Percentiles rank a stretch among this genome's conserved stretches.
These are phyloP conservation scores for Kwoniella shivajii DNA, from an alignment of 1,284 basidiomycete species.

Conservation along the genomic window DNA sequence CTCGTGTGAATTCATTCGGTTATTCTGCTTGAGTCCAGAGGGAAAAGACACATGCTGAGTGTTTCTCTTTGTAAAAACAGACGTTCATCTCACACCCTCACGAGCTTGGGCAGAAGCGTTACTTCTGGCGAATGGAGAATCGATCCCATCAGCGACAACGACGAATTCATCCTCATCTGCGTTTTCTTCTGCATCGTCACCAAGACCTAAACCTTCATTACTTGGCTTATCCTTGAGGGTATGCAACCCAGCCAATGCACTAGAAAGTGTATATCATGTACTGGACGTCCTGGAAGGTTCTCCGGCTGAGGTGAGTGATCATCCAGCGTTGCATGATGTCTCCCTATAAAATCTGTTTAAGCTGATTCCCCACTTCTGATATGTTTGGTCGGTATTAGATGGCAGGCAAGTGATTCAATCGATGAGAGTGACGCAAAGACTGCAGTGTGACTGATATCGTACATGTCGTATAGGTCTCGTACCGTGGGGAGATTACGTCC, in stretches of 20 bases:
- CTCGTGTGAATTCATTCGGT: neutral
- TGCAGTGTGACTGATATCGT: neutral
- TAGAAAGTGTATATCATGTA: conserved; percentile 97
- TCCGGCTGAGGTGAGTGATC: conserved; percentile 77
- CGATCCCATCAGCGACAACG: conserved; percentile 51
- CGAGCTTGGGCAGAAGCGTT: conserved; percentile 65
- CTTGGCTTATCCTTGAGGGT: conserved; percentile 90
- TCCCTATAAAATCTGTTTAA: neutral
- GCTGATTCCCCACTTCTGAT: neutral
- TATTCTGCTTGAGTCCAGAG: no score
- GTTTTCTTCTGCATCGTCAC: conserved; percentile 59
- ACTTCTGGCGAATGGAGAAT: conserved; percentile 27
- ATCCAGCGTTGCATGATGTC: neutral
- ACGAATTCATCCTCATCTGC: conserved; percentile 40
- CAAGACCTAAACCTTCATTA: conserved; percentile 63
- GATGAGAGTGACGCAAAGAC: conserved; percentile 16
- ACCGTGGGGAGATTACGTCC: conserved; percentile 84
- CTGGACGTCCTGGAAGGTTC: conserved; percentile 94
- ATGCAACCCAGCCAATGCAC: conserved; percentile 80
- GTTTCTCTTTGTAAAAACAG: no score
- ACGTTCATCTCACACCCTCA: conserved; percentile 81
- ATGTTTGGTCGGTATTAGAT: no score
- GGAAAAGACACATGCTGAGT: no score
- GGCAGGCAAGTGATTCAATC: neutral
- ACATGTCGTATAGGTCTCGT: conserved; percentile 63